A percentile compares a stretch with the other conserved stretches of the same genome.
Evolutionary conservation across 768 basidiomycete genomes (phyloP).

Genomic region (Dacryopinax primogenitus): DNA sequence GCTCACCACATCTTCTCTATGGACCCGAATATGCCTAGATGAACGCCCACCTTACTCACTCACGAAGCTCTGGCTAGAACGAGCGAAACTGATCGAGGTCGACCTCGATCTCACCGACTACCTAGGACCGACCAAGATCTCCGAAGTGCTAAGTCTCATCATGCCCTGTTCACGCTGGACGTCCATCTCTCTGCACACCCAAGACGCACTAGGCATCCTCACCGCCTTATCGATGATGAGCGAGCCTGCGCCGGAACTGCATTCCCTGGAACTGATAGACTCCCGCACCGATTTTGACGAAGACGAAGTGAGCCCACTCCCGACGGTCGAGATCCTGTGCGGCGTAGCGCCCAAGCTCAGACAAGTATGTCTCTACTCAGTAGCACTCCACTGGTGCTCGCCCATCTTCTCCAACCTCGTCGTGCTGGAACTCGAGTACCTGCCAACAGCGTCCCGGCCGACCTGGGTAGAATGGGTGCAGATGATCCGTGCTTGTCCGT

Average conservation of each 20-base stretch:
- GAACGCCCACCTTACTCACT: background rate
- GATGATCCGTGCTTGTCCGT: background rate
- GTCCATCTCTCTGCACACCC: background rate
- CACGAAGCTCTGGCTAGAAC: background rate
- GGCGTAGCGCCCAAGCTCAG: background rate
- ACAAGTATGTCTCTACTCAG: background rate
- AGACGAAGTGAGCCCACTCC: background rate
- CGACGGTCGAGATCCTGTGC: background rate
- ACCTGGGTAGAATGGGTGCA: background rate
- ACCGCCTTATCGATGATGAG: background rate
- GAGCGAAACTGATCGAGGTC: background rate
- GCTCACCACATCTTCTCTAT: background rate
- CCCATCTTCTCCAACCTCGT: background rate
- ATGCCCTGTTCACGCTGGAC: background rate
- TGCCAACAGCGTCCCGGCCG: background rate
- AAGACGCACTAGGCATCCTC: background rate
- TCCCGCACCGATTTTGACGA: constrained; percentile 1
- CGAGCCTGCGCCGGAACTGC: background rate
- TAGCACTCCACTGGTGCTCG: background rate
- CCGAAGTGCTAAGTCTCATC: background rate
- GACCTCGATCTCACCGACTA: background rate
- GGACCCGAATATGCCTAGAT: background rate
- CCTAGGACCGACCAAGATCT: background rate
- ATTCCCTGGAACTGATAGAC: background rate
- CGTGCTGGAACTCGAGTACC: background rate